Base-by-base conservation (phyloP, 371 early-diverging fungal species). In the Mortierella sp. region DNA sequence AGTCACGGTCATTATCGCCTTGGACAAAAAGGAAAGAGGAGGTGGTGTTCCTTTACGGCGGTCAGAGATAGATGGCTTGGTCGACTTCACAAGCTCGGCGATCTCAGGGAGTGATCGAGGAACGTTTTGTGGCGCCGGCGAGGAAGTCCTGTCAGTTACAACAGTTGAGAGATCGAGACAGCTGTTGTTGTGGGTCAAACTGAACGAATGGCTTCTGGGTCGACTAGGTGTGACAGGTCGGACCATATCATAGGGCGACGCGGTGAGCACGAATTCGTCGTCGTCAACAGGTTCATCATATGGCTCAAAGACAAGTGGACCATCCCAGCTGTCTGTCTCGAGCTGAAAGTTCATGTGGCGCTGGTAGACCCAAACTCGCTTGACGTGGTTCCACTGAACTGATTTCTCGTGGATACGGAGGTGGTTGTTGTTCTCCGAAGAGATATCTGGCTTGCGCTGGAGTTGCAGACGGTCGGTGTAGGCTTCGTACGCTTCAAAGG, bases 371-470 rank as follows among this genome's bases (percentile, higher is more conserved):
- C 73, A 53, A 37, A 79, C 34, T 8, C 48, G 61, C 40, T 73
- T 79, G 43, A 43, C 24, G 0, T 55, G 43, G 11, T 34, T 29
- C 79, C 79, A 79, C 4, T 39, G 79, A 7, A 79, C 70, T 6
- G 47, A 13, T 24, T 41, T 68, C 43, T 47, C n/a, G 1, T 44
- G 39, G n/a, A 3, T 40, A 10, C n/a, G 39, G 13, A 22, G 10
- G 24, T 40, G 8, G 1, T 19, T 24, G 8, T 13, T 16, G 19
- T 52, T 34, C n/a, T 22, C 34, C 2, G 41, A 2, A 1, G 13
- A 0, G 2, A 6, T 13, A 45, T 24, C 43, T 1, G 63, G 34
- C 26, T 45, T 70, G 11, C 34, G 71, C 22, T 64, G 66, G 16
- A 73, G 16, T n/a, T 66, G 65, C 13, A 73, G 43, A 26, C 45